Base-by-base conservation (phyloP, 176 grass and related monocot species). In the Oryza nivara region DNA sequence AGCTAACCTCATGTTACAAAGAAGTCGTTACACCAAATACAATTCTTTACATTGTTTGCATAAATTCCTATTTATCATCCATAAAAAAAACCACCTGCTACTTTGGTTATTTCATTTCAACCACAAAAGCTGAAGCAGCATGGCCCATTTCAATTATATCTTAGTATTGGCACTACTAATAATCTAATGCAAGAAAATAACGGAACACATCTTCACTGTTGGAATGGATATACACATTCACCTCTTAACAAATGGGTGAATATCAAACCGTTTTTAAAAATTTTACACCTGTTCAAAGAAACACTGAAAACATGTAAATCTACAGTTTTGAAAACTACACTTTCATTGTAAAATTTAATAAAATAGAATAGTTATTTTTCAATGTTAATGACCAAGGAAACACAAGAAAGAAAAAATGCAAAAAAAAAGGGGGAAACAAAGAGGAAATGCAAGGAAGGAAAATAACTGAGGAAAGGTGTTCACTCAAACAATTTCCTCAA, bases 151-250 rank as follows among this genome's bases (percentile, higher is more conserved):
- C 6, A 45, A 65, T 60, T 52, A 30, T 64, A 72, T 72, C 16
- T 74, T 47, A 74, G 11, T 11, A 75, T 38, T 74, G 66, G 13
- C 28, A 83, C 13, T 48, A 64, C 2, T 74, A n/a, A 49, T 41
- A 67, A 75, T 75, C 28, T 30, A 83, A 35, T 72, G 60, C 46
- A 75, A 51, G 13, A 38, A 34, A 84, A 56, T 75, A 67, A 15
- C 23, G 9, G 3, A 20, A 63, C n/a, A 4, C 8, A 63, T 23
- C 7, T 23, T 63, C 20, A 58, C 19, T 58, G 6, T 58, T 58
- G 17, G 19, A 58, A 58, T 58, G 54, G 19, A 58, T 58, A 9
- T 6, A 58, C 4, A 63, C 58, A 63, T 63, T 23, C 4, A 63
- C n/a, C 58, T 15, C 58, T 63, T 63, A 63, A 63, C 58, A 63